Conservation (phyloP, 2,329 filamentous ascomycete genomes). For the Diaporthe vexans region DNA sequence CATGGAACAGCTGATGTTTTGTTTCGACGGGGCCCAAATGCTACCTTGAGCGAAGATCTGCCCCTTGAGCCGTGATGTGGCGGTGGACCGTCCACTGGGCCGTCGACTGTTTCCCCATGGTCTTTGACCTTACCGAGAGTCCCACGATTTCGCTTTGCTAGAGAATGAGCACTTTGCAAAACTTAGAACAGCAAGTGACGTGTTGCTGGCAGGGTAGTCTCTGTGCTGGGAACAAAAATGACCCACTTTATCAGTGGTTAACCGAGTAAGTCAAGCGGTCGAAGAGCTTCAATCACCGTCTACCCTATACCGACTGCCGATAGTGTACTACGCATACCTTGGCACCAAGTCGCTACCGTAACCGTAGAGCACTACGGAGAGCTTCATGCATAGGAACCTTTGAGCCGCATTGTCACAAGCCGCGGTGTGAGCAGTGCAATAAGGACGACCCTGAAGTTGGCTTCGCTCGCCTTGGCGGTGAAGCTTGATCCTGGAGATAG, state of each 20-base stretch:
- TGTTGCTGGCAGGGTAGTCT: not conserved
- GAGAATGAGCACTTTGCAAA: not conserved
- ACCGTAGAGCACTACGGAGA: not conserved
- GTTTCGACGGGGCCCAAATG: constrained; percentile 37
- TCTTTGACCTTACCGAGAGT: not conserved
- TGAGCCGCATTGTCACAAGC: not conserved
- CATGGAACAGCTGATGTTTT: constrained; percentile 38
- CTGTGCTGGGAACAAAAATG: not conserved
- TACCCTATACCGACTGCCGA: not conserved
- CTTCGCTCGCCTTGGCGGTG: not conserved
- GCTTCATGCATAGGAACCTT: not conserved
- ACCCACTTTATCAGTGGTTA: not conserved
- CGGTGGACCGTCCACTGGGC: not conserved
- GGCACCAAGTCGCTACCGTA: not conserved
- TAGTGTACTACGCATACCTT: too few relatives aligned
- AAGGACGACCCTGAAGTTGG: not conserved
- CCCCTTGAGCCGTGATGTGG: not conserved
- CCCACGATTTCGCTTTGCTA: constrained; percentile 19
- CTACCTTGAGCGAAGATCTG: constrained; percentile 3
- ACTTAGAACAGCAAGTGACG: not conserved
- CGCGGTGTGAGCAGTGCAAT: not conserved
- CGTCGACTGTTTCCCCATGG: constrained; percentile 20
- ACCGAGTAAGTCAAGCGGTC: not conserved
- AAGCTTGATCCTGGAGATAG: not conserved
- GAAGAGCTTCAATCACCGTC: not conserved